phyloP scores from a whole-genome alignment of 331 rosid genomes.

The Stylosanthes scabra region DNA sequence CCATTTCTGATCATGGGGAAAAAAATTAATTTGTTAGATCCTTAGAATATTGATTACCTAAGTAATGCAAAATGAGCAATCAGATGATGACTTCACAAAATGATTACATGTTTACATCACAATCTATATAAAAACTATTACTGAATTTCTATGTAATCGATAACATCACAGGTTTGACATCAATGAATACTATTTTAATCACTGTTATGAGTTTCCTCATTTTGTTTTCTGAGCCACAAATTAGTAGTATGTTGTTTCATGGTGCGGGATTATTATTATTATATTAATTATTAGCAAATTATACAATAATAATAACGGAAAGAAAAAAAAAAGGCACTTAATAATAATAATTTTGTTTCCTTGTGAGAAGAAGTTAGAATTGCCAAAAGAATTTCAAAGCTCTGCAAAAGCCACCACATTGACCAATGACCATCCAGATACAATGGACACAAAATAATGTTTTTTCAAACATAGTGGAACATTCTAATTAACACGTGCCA shows the following conservation, averaged over 20 bases:
- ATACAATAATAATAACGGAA: not conserved
- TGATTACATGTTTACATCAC: slow-evolving; percentile 26
- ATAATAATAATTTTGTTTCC: not conserved
- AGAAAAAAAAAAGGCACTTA: not conserved
- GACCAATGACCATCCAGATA: slow-evolving; percentile 84
- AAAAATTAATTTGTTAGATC: not conserved
- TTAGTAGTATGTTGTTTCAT: slow-evolving; percentile 15
- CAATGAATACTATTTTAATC: too few relatives aligned
- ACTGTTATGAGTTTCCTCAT: too few relatives aligned
- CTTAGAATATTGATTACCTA: slow-evolving; percentile 20
- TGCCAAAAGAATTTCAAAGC: slow-evolving; percentile 29
- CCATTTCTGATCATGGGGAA: not conserved
- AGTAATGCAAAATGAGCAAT: slow-evolving; percentile 14
- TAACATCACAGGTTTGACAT: slow-evolving; percentile 28
- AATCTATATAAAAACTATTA: not conserved
- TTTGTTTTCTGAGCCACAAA: slow-evolving; percentile 17
- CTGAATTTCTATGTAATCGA: not conserved
- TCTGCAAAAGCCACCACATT: slow-evolving; percentile 66
- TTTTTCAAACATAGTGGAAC: slow-evolving; percentile 38
- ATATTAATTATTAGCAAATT: slow-evolving; percentile 1
- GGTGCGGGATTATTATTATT: slow-evolving; percentile 8
- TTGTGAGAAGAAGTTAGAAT: not conserved
- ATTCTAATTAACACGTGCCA: slow-evolving; percentile 48
- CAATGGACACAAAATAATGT: slow-evolving; percentile 50
- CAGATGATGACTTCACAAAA: slow-evolving; percentile 6